Evolutionary conservation across 768 basidiomycete genomes (phyloP), one percentile per base, ranked within the genome.

Genomic region (Pisolithus marmoratus): DNA sequence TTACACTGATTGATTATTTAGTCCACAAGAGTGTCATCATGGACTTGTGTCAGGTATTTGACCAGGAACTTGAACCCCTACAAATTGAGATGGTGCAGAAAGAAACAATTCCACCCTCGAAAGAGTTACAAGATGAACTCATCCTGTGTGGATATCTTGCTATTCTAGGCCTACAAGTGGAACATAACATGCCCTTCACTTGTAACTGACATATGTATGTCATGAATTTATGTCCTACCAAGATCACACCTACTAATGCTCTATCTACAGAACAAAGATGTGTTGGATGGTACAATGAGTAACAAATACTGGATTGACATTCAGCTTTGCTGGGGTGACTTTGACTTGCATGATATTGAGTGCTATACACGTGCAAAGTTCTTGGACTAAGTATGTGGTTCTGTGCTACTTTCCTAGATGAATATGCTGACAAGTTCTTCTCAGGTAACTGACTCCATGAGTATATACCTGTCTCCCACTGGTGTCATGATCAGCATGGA

Each of bases 121-220:
- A 97, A 97, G 79, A 96, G 93, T 77, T 99, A 99, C 83, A 99
- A 99, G 82, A 98, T 99, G 96, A 99, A 99, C 73, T 96, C 94
- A 7, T 95, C 94, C n/a, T 97, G 95, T 58, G 95, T 95, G 48
- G 96, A 99, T 64, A 95, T 99, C 64, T 77, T 99, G 19, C 77
- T 99, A 47, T 98, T 99, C 82, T 96, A 94, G 12, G 88, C 90
- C 1, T 90, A 91, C 70, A 93, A 92, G 82, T 99, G 96, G 96
- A 97, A 96, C 69, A 96, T 98, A 54, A 84, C 94, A 5, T 84
- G 95, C 19, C 96, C 96, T 2, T 95, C 93, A 3, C 83, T 99
- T 23, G 87, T 94, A 23, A 94, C 94, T 7, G 95, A 99, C 62
- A n/a, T n/a, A n/a, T n/a, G 90, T 88, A 64, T 65, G 84, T 73